Base-by-base conservation (phyloP, 495 filamentous ascomycete species). In the Cercophora sp. region DNA sequence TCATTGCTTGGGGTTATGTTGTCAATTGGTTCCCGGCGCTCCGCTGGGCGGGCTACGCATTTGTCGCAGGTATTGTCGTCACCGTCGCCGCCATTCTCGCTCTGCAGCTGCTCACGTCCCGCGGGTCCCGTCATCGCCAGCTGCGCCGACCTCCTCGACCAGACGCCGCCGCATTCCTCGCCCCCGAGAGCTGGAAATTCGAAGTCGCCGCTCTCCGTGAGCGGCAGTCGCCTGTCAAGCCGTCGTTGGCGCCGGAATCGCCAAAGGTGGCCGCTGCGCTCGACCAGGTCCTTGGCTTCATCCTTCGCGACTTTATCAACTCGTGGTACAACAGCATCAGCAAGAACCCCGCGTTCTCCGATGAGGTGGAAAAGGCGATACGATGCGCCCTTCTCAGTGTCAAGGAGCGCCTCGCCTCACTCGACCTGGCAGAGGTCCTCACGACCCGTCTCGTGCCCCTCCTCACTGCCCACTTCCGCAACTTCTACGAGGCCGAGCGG, bases 311-410 rank as follows among this genome's bases (percentile, higher is more conserved):
- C 64, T 96, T 96, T 64, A 79, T 99, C 31, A 79, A 77, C 27
- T 85, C 85, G 9, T 99, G 93, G 93, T 96, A 96, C 65, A 75
- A 76, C 8, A 80, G 82, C 57, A 96, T 99, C 66, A 96, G 87
- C 66, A 79, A 77, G 34, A 89, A 86, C 61, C 84, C 85, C 1
- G 78, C 75, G 2, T 97, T 99, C 60, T 66, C 80, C 29, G 85
- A 93, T 61, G 87, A 96, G 69, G 84, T 96, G 32, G 93, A 97
- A 65, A 81, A 79, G 47, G 75, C 82, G 2, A 79, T 96, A 52
- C 83, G 93, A 36, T 73, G 78, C 54, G 89, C 89, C n/a, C 70
- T 96, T 40, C 73, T 74, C 32, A 80, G 77, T 41, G 72, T 97
- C 35, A 77, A 80, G 40, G 84, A 88, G 58, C 77, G 86, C 52